Percentiles rank a stretch among this genome's conserved stretches.
phyloP scores from a whole-genome alignment of 768 basidiomycete genomes.

The Leccinum olivaceopallidum region DNA sequence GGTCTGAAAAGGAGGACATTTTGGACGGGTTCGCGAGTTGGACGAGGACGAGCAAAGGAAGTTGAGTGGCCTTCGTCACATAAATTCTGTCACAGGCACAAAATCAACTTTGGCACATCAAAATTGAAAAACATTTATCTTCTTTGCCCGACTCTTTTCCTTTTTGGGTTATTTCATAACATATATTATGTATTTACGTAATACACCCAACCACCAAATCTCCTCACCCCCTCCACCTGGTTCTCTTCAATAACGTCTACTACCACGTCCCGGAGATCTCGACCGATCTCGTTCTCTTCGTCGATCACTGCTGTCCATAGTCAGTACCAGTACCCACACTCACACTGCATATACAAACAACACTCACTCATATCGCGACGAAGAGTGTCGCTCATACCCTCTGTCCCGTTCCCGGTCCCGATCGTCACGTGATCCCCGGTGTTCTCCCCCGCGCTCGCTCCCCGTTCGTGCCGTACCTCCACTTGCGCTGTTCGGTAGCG shows the following conservation, averaged over 20 bases:
- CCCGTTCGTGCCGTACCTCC: constrained; percentile 42
- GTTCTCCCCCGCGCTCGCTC: constrained; percentile 49
- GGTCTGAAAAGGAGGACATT: not conserved
- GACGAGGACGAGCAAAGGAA: constrained; percentile 1
- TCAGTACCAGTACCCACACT: constrained; percentile 8
- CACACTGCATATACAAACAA: constrained; percentile 17
- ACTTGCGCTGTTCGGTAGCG: constrained; percentile 39
- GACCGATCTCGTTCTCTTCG: constrained; percentile 73
- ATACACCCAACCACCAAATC: constrained; percentile 8
- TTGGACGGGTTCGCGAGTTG: not conserved
- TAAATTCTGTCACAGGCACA: constrained; percentile 40
- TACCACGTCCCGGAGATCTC: constrained; percentile 61
- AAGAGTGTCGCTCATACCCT: constrained; percentile 64
- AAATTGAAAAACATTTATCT: constrained; percentile 32
- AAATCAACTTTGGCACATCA: constrained; percentile 21
- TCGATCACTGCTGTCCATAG: constrained; percentile 51
- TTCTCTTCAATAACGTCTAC: constrained; percentile 51
- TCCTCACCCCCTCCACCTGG: constrained; percentile 25
- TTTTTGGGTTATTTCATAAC: constrained; percentile 16
- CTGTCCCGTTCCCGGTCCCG: constrained; percentile 70
- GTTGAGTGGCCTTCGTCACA: constrained; percentile 20
- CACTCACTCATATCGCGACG: constrained; percentile 72
- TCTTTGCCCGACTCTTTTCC: constrained; percentile 21
- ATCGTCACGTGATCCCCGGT: constrained; percentile 61
- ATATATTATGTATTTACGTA: constrained; percentile 20